Conservation (phyloP, 768 basidiomycete genomes). For the Pleurotus salmoneostramineus region DNA sequence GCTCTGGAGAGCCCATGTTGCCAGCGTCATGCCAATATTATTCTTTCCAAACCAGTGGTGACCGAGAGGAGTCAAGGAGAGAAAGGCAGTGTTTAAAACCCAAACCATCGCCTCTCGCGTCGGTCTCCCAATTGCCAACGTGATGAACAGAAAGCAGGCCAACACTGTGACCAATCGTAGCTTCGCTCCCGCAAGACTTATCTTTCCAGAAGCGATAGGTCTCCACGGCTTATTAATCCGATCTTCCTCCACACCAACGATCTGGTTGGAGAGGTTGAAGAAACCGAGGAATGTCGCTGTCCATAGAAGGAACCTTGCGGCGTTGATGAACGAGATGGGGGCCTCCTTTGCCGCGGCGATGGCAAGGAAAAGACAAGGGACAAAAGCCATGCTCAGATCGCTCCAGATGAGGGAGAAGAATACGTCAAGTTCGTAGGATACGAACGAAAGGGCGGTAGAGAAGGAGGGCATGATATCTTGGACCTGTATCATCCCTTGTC, state of each 20-base stretch:
- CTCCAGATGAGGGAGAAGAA: not conserved
- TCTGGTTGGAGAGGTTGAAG: conserved; percentile 19
- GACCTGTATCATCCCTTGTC: no score
- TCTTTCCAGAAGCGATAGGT: conserved; percentile 15
- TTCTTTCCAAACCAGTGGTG: conserved; percentile 16
- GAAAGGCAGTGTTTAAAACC: conserved; percentile 8
- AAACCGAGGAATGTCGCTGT: conserved; percentile 11
- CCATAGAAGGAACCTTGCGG: conserved; percentile 8
- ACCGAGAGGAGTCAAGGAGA: conserved; percentile 10
- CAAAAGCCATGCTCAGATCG: conserved; percentile 5
- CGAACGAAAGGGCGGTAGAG: no score
- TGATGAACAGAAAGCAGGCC: conserved; percentile 3
- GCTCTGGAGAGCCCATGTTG: conserved; percentile 13
- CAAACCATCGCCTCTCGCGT: conserved; percentile 7
- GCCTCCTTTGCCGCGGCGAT: not conserved
- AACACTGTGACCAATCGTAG: conserved; percentile 7
- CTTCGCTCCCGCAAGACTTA: conserved; percentile 13
- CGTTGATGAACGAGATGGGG: not conserved
- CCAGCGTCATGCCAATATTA: conserved; percentile 7
- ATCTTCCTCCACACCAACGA: conserved; percentile 15
- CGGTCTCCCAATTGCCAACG: conserved; percentile 3
- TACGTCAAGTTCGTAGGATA: no score
- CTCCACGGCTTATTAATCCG: conserved; percentile 18
- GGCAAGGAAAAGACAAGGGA: conserved; percentile 4
- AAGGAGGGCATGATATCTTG: no score